These are phyloP conservation scores for Esteya vermicola DNA, from an alignment of 2,329 filamentous ascomycete species.

Conservation along the genomic window DNA sequence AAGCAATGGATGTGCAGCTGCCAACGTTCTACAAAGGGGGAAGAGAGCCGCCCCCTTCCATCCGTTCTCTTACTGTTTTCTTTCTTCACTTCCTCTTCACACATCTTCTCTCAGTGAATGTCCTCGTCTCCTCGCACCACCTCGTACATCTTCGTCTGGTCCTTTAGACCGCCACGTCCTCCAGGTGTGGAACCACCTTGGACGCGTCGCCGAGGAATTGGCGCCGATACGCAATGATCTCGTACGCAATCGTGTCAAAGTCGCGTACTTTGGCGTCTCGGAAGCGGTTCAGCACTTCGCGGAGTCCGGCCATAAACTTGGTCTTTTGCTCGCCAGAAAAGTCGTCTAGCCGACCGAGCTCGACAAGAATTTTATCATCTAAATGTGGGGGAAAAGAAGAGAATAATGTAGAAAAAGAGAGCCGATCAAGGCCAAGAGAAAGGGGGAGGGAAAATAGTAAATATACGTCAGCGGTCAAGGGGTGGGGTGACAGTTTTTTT, in stretches of 20 bases:
- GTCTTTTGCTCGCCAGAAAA: constrained; percentile 46
- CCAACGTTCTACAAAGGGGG: no score
- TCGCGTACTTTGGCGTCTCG: constrained; percentile 47
- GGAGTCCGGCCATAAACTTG: constrained; percentile 48
- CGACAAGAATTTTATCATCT: constrained; percentile 63
- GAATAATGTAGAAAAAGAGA: no score
- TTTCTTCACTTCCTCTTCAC: no score
- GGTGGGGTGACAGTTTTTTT: constrained; percentile 15
- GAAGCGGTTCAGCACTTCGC: constrained; percentile 44
- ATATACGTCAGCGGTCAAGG: constrained; percentile 31
- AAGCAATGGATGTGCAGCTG: no score
- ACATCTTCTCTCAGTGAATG: no score
- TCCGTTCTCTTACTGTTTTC: no score
- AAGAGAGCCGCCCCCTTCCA: no score
- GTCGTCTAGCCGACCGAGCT: constrained; percentile 53
- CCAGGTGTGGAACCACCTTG: constrained; percentile 40
- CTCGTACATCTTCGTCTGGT: no score
- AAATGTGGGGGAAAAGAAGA: no score
- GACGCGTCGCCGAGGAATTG: constrained; percentile 50
- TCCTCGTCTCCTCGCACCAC: no score
- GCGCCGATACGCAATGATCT: constrained; percentile 53
- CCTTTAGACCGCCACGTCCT: constrained; percentile 7
- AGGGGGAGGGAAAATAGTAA: constrained; percentile 12
- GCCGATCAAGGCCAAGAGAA: constrained; percentile 16
- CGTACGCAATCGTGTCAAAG: constrained; percentile 50